These are phyloP conservation scores for Fomitopsis palustris DNA, from an alignment of 1,284 basidiomycete species.

Conservation along the genomic window DNA sequence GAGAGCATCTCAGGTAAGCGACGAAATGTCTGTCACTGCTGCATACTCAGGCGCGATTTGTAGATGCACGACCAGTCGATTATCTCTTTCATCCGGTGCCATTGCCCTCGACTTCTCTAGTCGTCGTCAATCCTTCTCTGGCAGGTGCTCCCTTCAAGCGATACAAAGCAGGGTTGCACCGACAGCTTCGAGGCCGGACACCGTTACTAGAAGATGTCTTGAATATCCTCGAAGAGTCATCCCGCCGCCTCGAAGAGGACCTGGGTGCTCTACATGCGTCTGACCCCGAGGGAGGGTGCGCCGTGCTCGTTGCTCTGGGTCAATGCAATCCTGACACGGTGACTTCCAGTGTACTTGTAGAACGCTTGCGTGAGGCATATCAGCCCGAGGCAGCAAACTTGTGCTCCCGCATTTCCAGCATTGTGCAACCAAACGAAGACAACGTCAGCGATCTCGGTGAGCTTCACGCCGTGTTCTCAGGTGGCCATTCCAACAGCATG, in stretches of 20 bases:
- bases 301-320: slow-evolving; percentile 10
- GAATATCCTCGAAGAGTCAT: slow-evolving; percentile 51
- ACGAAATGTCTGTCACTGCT: background rate
- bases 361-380: slow-evolving; percentile 39
- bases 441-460: slow-evolving; percentile 33
- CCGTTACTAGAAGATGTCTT: slow-evolving; percentile 56
- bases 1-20: slow-evolving; percentile 30
- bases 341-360: slow-evolving; percentile 33
- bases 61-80: slow-evolving; percentile 48
- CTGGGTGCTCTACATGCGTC: slow-evolving; percentile 43
- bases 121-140: slow-evolving; percentile 32
- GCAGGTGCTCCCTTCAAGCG: slow-evolving; percentile 50
- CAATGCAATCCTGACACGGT: slow-evolving; percentile 1
- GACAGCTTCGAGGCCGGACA: slow-evolving; percentile 59
- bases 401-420: slow-evolving; percentile 37
- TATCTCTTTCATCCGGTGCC: slow-evolving; percentile 54
- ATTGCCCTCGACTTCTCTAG: slow-evolving; percentile 41
- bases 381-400: slow-evolving; percentile 45
- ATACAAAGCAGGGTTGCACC: slow-evolving; percentile 52
- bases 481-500: background rate
- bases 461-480: slow-evolving; percentile 3
- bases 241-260: slow-evolving; percentile 53
- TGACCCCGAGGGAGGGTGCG: slow-evolving; percentile 33
- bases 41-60: background rate
- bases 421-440: slow-evolving; percentile 33